These are phyloP conservation scores for Xylaria sp. DNA, from an alignment of 495 filamentous ascomycete species.

Conservation along the genomic window DNA sequence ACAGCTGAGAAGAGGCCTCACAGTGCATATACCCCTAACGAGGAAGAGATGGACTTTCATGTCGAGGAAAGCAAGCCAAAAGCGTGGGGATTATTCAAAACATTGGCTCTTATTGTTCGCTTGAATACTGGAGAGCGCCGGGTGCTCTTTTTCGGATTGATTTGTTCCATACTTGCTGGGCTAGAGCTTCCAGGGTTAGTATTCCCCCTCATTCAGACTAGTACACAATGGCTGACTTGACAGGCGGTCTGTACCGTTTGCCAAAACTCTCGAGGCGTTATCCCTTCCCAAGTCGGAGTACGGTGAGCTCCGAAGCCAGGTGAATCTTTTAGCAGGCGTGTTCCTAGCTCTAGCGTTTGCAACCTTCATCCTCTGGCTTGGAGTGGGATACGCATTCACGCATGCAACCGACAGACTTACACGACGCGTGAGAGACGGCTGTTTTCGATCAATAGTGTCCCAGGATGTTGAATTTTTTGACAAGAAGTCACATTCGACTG, in stretches of 20 bases:
- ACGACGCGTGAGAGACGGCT: constrained; percentile 68
- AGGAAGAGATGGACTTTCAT: background rate
- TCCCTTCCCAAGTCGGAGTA: constrained; percentile 2
- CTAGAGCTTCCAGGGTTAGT: constrained; percentile 10
- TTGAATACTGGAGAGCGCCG: background rate
- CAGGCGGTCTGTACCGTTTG: background rate
- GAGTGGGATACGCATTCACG: constrained; percentile 66
- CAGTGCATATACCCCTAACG: background rate
- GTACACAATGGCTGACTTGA: background rate
- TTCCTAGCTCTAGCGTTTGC: constrained; percentile 1
- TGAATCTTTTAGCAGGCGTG: background rate
- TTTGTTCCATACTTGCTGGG: constrained; percentile 8
- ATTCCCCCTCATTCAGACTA: background rate
- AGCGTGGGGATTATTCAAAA: background rate
- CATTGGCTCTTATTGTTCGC: background rate
- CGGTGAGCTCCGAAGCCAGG: background rate
- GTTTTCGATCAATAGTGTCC: constrained; percentile 64
- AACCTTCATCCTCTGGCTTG: constrained; percentile 6
- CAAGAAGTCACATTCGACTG: constrained; percentile 81
- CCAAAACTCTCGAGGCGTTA: background rate
- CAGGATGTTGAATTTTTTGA: constrained; percentile 94
- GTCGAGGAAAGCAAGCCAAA: background rate
- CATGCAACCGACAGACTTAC: constrained; percentile 75
- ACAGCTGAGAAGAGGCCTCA: background rate
- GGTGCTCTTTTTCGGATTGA: background rate